These are phyloP conservation scores for Paramecium octaurelia DNA, from an alignment of 73 alveolate genomes.

Conservation along the genomic window DNA sequence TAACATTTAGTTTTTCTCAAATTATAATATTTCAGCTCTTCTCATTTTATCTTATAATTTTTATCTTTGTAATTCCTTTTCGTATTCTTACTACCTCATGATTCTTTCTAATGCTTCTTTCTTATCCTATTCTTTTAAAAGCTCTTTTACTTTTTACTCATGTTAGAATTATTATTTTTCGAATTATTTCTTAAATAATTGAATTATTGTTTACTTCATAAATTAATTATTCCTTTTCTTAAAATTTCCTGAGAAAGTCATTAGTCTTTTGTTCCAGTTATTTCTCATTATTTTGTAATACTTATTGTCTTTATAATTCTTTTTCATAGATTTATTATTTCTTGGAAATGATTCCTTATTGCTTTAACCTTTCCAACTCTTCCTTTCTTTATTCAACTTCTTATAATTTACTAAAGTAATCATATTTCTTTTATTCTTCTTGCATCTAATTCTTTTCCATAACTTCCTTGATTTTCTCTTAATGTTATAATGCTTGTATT, in stretches of 20 bases:
- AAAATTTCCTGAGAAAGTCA: not conserved
- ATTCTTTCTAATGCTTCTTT: conserved; percentile 30
- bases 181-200: not conserved
- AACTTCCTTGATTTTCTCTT: conserved; percentile 27
- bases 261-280: not conserved
- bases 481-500: conserved; percentile 2
- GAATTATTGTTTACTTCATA: not conserved
- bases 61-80: conserved; percentile 28
- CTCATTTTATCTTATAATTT: conserved; percentile 23
- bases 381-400: conserved; percentile 25
- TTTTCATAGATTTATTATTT: not conserved
- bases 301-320: conserved; percentile 40
- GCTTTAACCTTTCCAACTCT: not conserved
- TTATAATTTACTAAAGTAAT: not conserved
- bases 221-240: not conserved
- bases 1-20: not conserved
- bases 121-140: conserved; percentile 10
- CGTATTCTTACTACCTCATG: conserved; percentile 9
- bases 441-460: conserved; percentile 5
- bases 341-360: not conserved
- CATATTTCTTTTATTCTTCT: conserved; percentile 28
- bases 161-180: not conserved
- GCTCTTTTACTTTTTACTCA: not conserved
- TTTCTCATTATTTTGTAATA: not conserved
- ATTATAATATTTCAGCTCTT: not conserved